Percentiles rank a stretch among this genome's conserved stretches.
phyloP scores from a whole-genome alignment of 176 grass and related monocot species.

The Pharus latifolius region DNA sequence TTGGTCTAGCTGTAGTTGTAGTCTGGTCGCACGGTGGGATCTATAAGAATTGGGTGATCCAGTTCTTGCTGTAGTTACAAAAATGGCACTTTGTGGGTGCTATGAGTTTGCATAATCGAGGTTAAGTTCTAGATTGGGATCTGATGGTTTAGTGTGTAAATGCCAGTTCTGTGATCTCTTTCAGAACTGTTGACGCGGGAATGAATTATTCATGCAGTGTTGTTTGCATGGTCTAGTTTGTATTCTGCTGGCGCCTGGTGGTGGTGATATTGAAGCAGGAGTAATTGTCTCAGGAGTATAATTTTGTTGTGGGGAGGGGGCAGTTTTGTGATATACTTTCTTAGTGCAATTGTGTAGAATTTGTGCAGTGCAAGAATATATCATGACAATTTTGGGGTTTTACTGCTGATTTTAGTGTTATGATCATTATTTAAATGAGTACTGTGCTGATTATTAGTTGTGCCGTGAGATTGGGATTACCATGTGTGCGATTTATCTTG shows the following conservation, averaged over 20 bases:
- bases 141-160: not conserved
- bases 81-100: too few species aligned
- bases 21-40: not conserved
- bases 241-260: too few species aligned
- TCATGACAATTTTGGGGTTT: not conserved
- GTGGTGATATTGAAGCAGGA: too few species aligned
- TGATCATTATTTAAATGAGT: not conserved
- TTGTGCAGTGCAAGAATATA: not conserved
- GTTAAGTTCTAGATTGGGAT: not conserved
- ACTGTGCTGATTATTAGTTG: not conserved
- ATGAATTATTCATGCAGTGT: not conserved
- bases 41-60: not conserved
- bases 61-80: too few species aligned
- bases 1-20: not conserved
- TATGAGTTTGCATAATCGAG: not conserved
- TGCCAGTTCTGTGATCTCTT: not conserved
- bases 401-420: not conserved
- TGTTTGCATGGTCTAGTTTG: not conserved
- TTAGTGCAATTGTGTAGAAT: not conserved
- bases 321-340: not conserved
- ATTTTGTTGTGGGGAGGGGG: too few species aligned
- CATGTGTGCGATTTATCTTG: not conserved
- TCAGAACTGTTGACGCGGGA: not conserved
- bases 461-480: not conserved
- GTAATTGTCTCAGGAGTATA: not conserved